These are phyloP conservation scores for Agroathelia rolfsii DNA, from an alignment of 1,284 basidiomycete species.

Conservation along the genomic window DNA sequence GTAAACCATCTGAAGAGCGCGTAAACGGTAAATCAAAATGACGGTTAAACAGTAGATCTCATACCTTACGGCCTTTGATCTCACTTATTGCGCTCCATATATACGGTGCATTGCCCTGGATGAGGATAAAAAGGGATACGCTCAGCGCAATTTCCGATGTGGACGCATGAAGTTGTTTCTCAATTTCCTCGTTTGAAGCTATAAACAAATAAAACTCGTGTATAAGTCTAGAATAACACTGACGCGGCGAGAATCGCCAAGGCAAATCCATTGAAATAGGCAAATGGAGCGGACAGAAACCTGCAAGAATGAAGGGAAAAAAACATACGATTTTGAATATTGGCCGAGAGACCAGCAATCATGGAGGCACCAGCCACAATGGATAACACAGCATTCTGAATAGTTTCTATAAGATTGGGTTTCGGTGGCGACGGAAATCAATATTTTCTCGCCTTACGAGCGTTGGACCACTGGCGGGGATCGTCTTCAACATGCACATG, in stretches of 20 bases:
- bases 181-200: conserved; percentile 63
- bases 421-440: too few relatives aligned
- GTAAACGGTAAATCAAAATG: too few relatives aligned
- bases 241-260: too few relatives aligned
- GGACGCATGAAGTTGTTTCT: conserved; percentile 53
- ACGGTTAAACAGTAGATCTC: too few relatives aligned
- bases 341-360: conserved; percentile 59
- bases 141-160: conserved; percentile 63
- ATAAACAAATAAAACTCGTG: conserved; percentile 5
- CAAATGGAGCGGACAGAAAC: conserved; percentile 18
- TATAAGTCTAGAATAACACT: conserved; percentile 12
- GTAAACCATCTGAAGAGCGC: conserved; percentile 59
- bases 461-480: conserved; percentile 62
- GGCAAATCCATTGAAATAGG: too few relatives aligned
- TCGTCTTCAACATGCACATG: conserved; percentile 65
- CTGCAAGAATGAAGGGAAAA: conserved; percentile 4
- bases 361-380: conserved; percentile 54
- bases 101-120: conserved; percentile 64
- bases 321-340: conserved; percentile 57
- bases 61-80: conserved; percentile 71
- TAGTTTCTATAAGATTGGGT: background rate
- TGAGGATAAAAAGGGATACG: conserved; percentile 68
- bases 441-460: conserved; percentile 56
- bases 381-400: conserved; percentile 41
- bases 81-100: conserved; percentile 70